Evolutionary conservation across 148 eudicot genomes (phyloP).

Genomic region (Dysphania ambrosioides): DNA sequence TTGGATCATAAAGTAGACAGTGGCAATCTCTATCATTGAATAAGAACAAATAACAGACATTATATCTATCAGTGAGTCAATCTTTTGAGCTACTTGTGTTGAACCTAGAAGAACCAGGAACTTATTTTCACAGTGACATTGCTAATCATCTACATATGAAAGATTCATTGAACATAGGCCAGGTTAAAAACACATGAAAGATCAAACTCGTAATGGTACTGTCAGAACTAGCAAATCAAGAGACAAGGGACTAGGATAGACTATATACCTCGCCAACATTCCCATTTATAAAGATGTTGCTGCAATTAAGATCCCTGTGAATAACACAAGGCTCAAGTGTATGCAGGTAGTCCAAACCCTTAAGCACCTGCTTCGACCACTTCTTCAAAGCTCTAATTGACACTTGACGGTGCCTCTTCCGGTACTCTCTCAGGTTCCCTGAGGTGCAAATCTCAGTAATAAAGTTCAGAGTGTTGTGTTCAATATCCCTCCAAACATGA

Average conservation of each 20-base stretch:
- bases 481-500: constrained; percentile 62
- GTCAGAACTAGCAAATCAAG: neutral
- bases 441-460: constrained; percentile 83
- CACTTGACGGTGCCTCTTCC: constrained; percentile 70
- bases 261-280: constrained; percentile 67
- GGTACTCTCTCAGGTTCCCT: constrained; percentile 74
- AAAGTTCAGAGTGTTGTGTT: constrained; percentile 50
- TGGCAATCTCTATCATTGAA: neutral
- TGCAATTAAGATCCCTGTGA: constrained; percentile 86
- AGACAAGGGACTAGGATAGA: neutral
- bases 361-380: constrained; percentile 76
- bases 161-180: neutral
- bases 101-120: no score
- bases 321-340: constrained; percentile 80
- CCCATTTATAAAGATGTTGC: constrained; percentile 83
- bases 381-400: constrained; percentile 73
- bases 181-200: neutral
- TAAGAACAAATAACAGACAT: neutral
- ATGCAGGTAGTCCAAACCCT: constrained; percentile 76
- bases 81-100: neutral
- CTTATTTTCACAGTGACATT: no score
- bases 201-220: neutral
- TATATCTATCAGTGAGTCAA: neutral
- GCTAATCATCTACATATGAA: no score
- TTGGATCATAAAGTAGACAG: neutral